phyloP scores from a whole-genome alignment of 768 basidiomycete species.

The Hericium rajendrae region DNA sequence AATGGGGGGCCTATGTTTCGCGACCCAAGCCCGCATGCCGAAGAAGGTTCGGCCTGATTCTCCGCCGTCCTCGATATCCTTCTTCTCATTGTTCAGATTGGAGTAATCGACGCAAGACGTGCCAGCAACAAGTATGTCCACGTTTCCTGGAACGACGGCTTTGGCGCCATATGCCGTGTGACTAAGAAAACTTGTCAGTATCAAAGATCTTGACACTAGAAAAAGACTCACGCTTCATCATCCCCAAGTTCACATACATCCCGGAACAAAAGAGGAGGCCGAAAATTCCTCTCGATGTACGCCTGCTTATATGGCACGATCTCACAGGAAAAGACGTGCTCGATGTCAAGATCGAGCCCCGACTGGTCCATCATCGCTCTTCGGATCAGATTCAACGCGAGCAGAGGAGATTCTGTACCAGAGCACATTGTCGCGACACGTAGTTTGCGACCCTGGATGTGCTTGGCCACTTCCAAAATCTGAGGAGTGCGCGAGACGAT shows the following conservation, averaged over 20 bases:
- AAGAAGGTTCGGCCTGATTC: conserved; percentile 91
- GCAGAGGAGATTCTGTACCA: conserved; percentile 89
- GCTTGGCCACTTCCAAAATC: conserved; percentile 57
- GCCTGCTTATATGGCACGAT: conserved; percentile 97
- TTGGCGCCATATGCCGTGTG: conserved; percentile 88
- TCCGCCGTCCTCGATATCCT: conserved; percentile 80
- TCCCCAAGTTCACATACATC: conserved; percentile 88
- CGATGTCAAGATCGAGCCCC: conserved; percentile 54
- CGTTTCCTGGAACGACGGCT: conserved; percentile 79
- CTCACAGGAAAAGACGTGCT: conserved; percentile 95
- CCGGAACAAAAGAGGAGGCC: conserved; percentile 84
- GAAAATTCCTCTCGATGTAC: conserved; percentile 94
- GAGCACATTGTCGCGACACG: conserved; percentile 97
- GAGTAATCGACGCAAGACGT: conserved; percentile 97
- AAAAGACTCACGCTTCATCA: conserved; percentile 52
- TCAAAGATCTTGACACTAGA: conserved; percentile 1
- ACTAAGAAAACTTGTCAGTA: conserved; percentile 28
- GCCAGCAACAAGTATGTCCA: conserved; percentile 85
- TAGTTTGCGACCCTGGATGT: conserved; percentile 68
- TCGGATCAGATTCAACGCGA: conserved; percentile 80
- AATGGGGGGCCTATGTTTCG: conserved; percentile 77
- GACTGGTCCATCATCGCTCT: conserved; percentile 64
- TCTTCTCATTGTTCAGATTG: conserved; percentile 88
- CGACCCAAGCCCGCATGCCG: conserved; percentile 92
- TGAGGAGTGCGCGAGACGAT: conserved; percentile 56